phyloP scores from a whole-genome alignment of 129 eudicot species.

The Artemisia annua region DNA sequence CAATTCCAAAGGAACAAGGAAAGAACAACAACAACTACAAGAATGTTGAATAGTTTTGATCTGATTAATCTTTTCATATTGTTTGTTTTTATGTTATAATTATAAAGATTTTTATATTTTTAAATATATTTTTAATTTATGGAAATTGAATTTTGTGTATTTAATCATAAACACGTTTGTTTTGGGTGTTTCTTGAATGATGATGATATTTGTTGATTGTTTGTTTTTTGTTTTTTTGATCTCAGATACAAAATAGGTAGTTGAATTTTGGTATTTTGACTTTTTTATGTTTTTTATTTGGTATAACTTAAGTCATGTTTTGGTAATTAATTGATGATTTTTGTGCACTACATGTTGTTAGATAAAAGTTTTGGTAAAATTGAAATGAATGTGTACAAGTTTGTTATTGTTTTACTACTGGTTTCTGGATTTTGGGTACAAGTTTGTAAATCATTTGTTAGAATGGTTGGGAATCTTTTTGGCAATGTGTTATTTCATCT shows the following conservation, averaged over 20 bases:
- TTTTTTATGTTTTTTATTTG: constrained; percentile 3
- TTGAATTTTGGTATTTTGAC: constrained; percentile 22
- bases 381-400: constrained; percentile 2
- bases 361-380: constrained; percentile 9
- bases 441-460: constrained; percentile 37
- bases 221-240: constrained; percentile 28
- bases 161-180: constrained; percentile 34
- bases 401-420: constrained; percentile 26
- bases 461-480: constrained; percentile 31
- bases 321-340: neutral
- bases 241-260: constrained; percentile 20
- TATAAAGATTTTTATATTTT: neutral
- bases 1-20: constrained; percentile 41
- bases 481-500: constrained; percentile 9
- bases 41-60: constrained; percentile 45
- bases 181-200: constrained; percentile 28
- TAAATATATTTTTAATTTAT: neutral
- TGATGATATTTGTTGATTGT: constrained; percentile 22
- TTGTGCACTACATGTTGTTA: neutral
- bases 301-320: neutral
- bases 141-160: constrained; percentile 8
- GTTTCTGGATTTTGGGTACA: constrained; percentile 42
- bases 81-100: constrained; percentile 18
- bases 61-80: constrained; percentile 54
- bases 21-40: constrained; percentile 47